Percentiles rank a stretch among this genome's conserved stretches.
phyloP scores from a whole-genome alignment of 2,329 filamentous ascomycete genomes.

The Sporothrix curviconia region DNA sequence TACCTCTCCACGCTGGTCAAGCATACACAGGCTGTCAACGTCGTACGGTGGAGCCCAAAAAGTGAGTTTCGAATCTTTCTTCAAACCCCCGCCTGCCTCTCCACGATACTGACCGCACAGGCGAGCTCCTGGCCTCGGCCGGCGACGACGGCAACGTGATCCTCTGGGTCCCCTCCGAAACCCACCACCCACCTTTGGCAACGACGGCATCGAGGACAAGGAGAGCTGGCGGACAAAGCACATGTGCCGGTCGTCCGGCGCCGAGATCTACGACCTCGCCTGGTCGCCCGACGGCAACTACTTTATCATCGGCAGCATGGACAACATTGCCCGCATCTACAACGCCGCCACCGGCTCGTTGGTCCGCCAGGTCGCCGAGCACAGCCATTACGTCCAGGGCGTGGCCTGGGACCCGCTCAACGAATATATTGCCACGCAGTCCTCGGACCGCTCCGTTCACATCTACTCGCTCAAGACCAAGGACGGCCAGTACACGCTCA shows the following conservation, averaged over 20 bases:
- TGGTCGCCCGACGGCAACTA: constrained; percentile 97
- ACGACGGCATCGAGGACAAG: constrained; percentile 84
- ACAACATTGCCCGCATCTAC: constrained; percentile 96
- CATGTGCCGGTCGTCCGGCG: constrained; percentile 91
- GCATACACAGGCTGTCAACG: constrained; percentile 96
- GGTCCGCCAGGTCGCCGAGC: constrained; percentile 90
- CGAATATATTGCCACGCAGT: constrained; percentile 96
- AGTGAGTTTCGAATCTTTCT: constrained; percentile 46
- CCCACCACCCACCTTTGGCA: constrained; percentile 66
- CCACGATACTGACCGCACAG: constrained; percentile 38
- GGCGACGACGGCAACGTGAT: constrained; percentile 97
- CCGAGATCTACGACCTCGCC: constrained; percentile 95
- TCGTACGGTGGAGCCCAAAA: constrained; percentile 91
- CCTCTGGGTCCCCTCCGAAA: constrained; percentile 86
- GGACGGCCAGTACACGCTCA: constrained; percentile 84
- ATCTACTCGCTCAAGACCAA: constrained; percentile 96
- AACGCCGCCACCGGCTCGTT: constrained; percentile 66
- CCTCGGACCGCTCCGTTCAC: constrained; percentile 94
- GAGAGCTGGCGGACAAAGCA: constrained; percentile 96
- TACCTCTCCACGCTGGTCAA: constrained; percentile 89
- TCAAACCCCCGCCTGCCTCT: background rate
- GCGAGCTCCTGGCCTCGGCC: constrained; percentile 87
- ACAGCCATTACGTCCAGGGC: constrained; percentile 96
- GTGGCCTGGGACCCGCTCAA: constrained; percentile 98
- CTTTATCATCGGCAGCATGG: constrained; percentile 99